Conservation (phyloP, 2,329 filamentous ascomycete genomes). For the Monosporascus sp. region DNA sequence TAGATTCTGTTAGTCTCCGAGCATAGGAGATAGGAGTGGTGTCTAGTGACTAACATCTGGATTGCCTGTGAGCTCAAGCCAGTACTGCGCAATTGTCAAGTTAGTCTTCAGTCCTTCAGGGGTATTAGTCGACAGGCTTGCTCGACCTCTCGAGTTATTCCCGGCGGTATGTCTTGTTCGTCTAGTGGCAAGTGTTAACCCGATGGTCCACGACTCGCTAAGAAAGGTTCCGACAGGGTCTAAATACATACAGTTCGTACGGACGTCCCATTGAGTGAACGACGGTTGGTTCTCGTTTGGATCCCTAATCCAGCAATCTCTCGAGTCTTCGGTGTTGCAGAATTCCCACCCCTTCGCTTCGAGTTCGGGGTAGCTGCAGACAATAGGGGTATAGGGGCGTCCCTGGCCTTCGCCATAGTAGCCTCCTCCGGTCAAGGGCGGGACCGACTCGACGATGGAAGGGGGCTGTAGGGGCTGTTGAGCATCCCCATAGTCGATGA, state of each 20-base stretch:
- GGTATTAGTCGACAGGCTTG: not conserved
- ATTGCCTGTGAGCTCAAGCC: conserved; percentile 10
- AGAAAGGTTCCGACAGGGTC: not conserved
- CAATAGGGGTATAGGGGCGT: conserved; percentile 1
- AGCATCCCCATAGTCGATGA: conserved; percentile 1
- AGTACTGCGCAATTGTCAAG: conserved; percentile 4
- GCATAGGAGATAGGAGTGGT: not conserved
- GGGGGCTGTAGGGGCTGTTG: conserved; percentile 9
- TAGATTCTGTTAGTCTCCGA: not conserved
- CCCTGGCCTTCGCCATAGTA: not conserved
- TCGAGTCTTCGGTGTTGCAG: conserved; percentile 11
- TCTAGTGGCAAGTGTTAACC: not conserved
- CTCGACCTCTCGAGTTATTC: conserved; percentile 8
- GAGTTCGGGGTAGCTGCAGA: conserved; percentile 13
- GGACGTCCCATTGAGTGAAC: conserved; percentile 12
- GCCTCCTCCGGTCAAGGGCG: not conserved
- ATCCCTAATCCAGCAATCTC: conserved; percentile 15
- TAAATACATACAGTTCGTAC: conserved; percentile 9
- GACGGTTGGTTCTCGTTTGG: conserved; percentile 6
- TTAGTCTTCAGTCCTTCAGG: not conserved
- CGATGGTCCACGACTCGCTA: not conserved
- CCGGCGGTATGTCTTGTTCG: conserved; percentile 5
- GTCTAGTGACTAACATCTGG: conserved; percentile 1
- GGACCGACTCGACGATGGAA: not conserved
- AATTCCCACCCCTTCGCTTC: conserved; percentile 12